Evolutionary conservation across 306 rosid genomes (phyloP), one percentile per base, ranked within the genome.

Genomic region (Oemleria cerasiformis): DNA sequence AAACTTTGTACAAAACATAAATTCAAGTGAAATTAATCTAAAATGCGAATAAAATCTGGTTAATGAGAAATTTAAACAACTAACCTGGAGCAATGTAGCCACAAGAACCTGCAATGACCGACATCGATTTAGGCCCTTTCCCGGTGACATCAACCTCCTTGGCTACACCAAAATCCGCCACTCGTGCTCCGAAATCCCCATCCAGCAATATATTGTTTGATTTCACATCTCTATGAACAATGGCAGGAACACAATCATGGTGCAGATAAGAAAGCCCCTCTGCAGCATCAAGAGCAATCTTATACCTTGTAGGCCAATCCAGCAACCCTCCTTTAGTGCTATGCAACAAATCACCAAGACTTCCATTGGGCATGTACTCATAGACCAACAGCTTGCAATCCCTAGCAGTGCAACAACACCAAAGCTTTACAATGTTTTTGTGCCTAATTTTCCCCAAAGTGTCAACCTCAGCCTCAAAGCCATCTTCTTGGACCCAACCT

Each of bases 1-100:
- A 23, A 15, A 70, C 53, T 21, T 56, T 23, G 42, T 2, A 41
- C 42, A 69, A 17, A 8, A 14, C 17, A 70, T 6, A 7, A 55
- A 70, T 43, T 19, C 42, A 40, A 69, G 8, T 4, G 6, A 54
- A 69, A 8, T 11, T 8, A 41, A 55, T 40, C 23, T 38, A 12
- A 15, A 44, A 42, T 43, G 23, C 14, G 39, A 44, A 39, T 4
- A 39, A 6, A 21, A 53, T 3, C 17, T 54, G 68, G 50, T 15
- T 1, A 9, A 16, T 41, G 11, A 51, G 34, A 53, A 73, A 10
- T 21, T 50, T 4, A 16, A 6, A 25, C 21, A 12, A 50, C 88
- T 60, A 77, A 93, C 98, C 98, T 82, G 98, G 97, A 60, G 98
- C 98, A 56, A 93, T 93, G 82, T 93, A 93, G 17, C 98, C 98